phyloP scores from a whole-genome alignment of 306 rosid species.

The Prosopis cineraria region DNA sequence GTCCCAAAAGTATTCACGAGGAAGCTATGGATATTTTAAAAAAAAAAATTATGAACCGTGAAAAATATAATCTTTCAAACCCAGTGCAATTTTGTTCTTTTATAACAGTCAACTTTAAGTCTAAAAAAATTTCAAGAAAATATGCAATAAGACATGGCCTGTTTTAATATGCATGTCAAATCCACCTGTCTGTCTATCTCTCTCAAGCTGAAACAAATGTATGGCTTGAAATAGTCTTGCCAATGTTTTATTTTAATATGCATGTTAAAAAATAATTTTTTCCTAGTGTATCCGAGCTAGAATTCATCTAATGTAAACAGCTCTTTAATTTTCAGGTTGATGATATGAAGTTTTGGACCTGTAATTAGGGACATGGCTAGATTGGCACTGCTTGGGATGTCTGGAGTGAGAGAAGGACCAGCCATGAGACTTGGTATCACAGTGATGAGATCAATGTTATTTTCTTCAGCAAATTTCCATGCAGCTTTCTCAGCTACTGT shows the following conservation, averaged over 20 bases:
- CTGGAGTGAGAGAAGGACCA: slow-evolving; percentile 72
- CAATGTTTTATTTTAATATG: background rate
- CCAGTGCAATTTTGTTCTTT: background rate
- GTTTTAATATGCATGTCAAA: too few relatives aligned
- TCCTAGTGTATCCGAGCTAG: too few relatives aligned
- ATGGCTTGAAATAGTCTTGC: background rate
- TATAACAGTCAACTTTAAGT: background rate
- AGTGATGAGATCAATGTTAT: slow-evolving; percentile 72
- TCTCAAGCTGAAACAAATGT: background rate
- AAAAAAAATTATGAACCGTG: too few relatives aligned
- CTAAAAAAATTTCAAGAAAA: too few relatives aligned
- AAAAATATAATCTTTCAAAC: too few relatives aligned
- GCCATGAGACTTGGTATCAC: slow-evolving; percentile 68
- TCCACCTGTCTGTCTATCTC: background rate
- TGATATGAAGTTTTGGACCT: slow-evolving; percentile 48
- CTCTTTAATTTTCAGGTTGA: too few relatives aligned
- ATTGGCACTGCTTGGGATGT: slow-evolving; percentile 60
- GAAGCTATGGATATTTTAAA: too few relatives aligned
- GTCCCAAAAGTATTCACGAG: too few relatives aligned
- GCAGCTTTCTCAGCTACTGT: slow-evolving; percentile 76
- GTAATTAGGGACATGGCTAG: slow-evolving; percentile 56
- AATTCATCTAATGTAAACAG: background rate
- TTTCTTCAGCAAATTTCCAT: slow-evolving; percentile 74
- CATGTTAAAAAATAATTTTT: too few relatives aligned
- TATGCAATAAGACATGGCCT: too few relatives aligned